A percentile compares a stretch with the other conserved stretches of the same genome.
phyloP scores from a whole-genome alignment of 805 yeast genomes.

The Tetrapisispora iriomotensis region DNA sequence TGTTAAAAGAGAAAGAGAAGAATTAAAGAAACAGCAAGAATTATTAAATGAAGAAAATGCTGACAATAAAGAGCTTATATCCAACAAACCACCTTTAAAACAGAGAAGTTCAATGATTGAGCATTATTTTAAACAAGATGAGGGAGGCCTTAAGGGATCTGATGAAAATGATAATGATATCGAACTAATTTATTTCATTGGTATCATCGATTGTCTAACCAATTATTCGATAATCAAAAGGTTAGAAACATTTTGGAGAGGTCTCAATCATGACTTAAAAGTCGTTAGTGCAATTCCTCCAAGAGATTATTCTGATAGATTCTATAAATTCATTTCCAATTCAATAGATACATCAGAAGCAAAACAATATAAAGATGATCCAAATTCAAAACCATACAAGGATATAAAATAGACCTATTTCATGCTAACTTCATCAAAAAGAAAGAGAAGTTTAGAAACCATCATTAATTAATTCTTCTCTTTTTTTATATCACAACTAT shows the following conservation, averaged over 20 bases:
- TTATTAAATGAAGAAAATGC: conserved; percentile 15
- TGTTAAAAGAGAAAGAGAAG: conserved; percentile 43
- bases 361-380: conserved; percentile 17
- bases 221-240: conserved; percentile 63
- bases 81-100: background rate
- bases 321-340: conserved; percentile 54
- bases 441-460: too few relatives aligned
- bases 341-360: conserved; percentile 28
- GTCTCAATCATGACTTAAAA: conserved; percentile 55
- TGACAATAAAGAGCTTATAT: background rate
- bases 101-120: conserved; percentile 10
- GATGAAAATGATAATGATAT: conserved; percentile 41
- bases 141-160: conserved; percentile 78
- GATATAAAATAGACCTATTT: conserved; percentile 7
- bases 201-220: conserved; percentile 90
- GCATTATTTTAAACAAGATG: conserved; percentile 56
- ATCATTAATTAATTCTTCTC: too few relatives aligned
- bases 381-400: conserved; percentile 11
- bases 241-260: conserved; percentile 79
- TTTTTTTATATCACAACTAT: too few relatives aligned
- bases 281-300: conserved; percentile 88
- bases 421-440: too few relatives aligned
- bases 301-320: conserved; percentile 78
- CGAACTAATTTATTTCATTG: conserved; percentile 72
- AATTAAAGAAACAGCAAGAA: background rate